A percentile compares a stretch with the other conserved stretches of the same genome.
Conservation (phyloP, 495 filamentous ascomycete species). For the Sabuloglossum arenarium region DNA sequence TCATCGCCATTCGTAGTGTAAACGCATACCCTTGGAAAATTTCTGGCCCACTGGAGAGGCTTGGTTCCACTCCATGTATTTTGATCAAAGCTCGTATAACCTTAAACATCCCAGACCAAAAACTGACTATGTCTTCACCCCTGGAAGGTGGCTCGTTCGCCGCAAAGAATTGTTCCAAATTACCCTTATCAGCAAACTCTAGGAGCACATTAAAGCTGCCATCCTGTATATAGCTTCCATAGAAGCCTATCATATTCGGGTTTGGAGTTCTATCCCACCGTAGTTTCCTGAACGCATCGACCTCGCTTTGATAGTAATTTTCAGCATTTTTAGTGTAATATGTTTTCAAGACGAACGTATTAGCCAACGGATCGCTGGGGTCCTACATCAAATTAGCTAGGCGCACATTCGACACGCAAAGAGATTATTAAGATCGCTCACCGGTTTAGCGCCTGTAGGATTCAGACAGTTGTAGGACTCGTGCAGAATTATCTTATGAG, state of each 20-base stretch:
- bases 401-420: not conserved
- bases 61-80: conserved; percentile 15
- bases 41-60: conserved; percentile 1
- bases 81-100: conserved; percentile 17
- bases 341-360: conserved; percentile 22
- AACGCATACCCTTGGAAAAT: conserved; percentile 9
- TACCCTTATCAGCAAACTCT: conserved; percentile 24
- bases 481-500: too few relatives aligned
- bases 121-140: conserved; percentile 18
- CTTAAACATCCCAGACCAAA: conserved; percentile 22
- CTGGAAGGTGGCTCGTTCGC: conserved; percentile 12
- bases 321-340: conserved; percentile 16
- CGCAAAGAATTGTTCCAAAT: conserved; percentile 21
- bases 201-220: conserved; percentile 22
- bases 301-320: conserved; percentile 17
- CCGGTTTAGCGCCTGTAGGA: too few relatives aligned
- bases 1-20: not conserved
- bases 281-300: conserved; percentile 16
- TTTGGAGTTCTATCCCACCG: conserved; percentile 6
- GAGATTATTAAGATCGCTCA: too few relatives aligned
- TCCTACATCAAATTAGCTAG: conserved; percentile 4
- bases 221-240: conserved; percentile 21
- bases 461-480: too few relatives aligned
- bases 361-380: not conserved
- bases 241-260: conserved; percentile 21